Evolutionary conservation across 1,284 basidiomycete genomes (phyloP).

Genomic region (Psilocybe mexicana): DNA sequence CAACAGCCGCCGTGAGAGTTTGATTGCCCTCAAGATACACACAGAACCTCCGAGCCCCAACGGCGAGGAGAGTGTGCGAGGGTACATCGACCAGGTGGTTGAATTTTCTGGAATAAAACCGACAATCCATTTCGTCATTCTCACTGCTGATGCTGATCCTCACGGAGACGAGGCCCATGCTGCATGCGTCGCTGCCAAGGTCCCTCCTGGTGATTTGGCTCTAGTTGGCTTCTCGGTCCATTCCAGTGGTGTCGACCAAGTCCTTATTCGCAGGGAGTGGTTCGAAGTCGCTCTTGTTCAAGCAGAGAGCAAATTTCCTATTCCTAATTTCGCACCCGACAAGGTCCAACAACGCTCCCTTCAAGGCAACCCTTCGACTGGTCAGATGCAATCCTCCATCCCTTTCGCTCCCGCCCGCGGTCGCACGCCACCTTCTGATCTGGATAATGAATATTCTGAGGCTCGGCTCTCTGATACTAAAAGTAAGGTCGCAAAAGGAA

Average conservation of each 20-base stretch:
- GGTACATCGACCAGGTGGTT: slow-evolving; percentile 74
- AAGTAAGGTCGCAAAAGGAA: slow-evolving; percentile 54
- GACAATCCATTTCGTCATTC: slow-evolving; percentile 82
- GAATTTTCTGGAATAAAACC: slow-evolving; percentile 83
- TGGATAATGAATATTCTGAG: slow-evolving; percentile 63
- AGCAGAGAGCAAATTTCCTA: slow-evolving; percentile 62
- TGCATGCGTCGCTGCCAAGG: slow-evolving; percentile 77
- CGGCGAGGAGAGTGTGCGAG: slow-evolving; percentile 59
- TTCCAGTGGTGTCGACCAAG: slow-evolving; percentile 79
- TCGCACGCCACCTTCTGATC: slow-evolving; percentile 70
- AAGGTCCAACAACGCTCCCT: slow-evolving; percentile 38
- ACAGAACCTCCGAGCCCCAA: slow-evolving; percentile 59
- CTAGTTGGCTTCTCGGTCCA: slow-evolving; percentile 83
- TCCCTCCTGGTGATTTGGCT: slow-evolving; percentile 71
- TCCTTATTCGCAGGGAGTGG: slow-evolving; percentile 81
- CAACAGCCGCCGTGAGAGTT: slow-evolving; percentile 78
- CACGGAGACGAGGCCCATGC: slow-evolving; percentile 77
- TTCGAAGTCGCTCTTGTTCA: slow-evolving; percentile 62
- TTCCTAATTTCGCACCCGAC: slow-evolving; percentile 36
- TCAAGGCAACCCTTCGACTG: slow-evolving; percentile 29
- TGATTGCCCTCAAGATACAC: slow-evolving; percentile 75
- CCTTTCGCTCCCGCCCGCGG: slow-evolving; percentile 41
- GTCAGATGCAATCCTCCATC: slow-evolving; percentile 19
- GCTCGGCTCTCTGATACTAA: slow-evolving; percentile 51
- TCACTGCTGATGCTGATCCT: slow-evolving; percentile 77